Evolutionary conservation across 192 early-diverging fungal genomes (phyloP).

Genomic region (Kickxella alabastrina): DNA sequence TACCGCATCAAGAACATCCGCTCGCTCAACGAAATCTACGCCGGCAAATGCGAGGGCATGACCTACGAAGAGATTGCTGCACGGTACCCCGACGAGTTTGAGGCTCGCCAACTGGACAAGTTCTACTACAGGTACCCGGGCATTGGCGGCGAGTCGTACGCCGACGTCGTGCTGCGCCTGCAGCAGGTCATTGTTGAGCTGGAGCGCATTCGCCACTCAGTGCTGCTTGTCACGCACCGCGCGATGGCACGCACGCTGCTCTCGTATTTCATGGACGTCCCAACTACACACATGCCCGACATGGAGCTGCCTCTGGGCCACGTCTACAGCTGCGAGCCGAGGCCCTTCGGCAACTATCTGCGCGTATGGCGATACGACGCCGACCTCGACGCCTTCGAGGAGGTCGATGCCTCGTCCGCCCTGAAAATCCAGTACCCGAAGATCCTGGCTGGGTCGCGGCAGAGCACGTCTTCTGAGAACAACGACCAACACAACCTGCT

Average conservation of each 20-base stretch:
- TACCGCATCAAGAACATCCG: slow-evolving; percentile 79
- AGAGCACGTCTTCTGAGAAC: slow-evolving; percentile 4
- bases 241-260: slow-evolving; percentile 88
- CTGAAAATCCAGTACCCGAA: slow-evolving; percentile 40
- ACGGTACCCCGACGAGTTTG: slow-evolving; percentile 76
- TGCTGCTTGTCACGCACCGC: slow-evolving; percentile 88
- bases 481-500: slow-evolving; percentile 9
- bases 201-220: slow-evolving; percentile 84
- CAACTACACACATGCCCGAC: slow-evolving; percentile 74
- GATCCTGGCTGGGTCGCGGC: slow-evolving; percentile 8
- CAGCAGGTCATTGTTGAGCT: slow-evolving; percentile 93
- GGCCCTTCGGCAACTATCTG: slow-evolving; percentile 71
- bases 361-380: slow-evolving; percentile 37
- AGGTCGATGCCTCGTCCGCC: slow-evolving; percentile 32
- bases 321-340: slow-evolving; percentile 75
- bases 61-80: slow-evolving; percentile 76
- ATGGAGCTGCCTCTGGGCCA: slow-evolving; percentile 78
- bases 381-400: slow-evolving; percentile 32
- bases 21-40: slow-evolving; percentile 91
- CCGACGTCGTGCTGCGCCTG: slow-evolving; percentile 90
- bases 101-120: slow-evolving; percentile 78
- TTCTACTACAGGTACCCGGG: slow-evolving; percentile 94
- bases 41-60: slow-evolving; percentile 76
- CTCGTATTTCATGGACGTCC: slow-evolving; percentile 84
- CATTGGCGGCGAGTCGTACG: slow-evolving; percentile 90